Evolutionary conservation across 768 basidiomycete genomes (phyloP).

Genomic region (Boletales sp.): DNA sequence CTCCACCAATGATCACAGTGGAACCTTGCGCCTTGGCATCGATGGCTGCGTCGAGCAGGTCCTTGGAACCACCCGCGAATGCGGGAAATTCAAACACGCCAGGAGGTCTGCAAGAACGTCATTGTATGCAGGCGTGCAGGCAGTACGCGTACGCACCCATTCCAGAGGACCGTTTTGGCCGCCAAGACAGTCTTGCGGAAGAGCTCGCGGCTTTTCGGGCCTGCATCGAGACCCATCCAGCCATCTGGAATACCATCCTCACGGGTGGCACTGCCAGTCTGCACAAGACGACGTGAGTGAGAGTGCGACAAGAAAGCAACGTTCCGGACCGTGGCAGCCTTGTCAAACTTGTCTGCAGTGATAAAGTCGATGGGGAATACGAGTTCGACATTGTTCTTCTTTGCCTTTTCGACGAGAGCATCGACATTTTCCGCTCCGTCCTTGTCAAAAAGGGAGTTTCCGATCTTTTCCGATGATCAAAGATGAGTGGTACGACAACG

Average conservation of each 20-base stretch:
- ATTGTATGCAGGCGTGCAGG: background rate
- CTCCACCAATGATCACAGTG: conserved; percentile 93
- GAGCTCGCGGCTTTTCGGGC: conserved; percentile 75
- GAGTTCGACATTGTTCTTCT: conserved; percentile 86
- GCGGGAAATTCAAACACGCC: conserved; percentile 97
- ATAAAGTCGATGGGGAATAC: conserved; percentile 96
- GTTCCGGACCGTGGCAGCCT: conserved; percentile 70
- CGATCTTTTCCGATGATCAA: conserved; percentile 52
- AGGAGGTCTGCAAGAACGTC: conserved; percentile 61
- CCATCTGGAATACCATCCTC: conserved; percentile 84
- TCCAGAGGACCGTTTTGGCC: conserved; percentile 97
- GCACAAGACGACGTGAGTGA: conserved; percentile 5
- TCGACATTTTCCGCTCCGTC: conserved; percentile 85
- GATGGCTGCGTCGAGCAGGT: conserved; percentile 80
- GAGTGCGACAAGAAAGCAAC: background rate
- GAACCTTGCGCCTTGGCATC: conserved; percentile 84
- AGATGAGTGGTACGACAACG: background rate
- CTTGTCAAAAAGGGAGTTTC: conserved; percentile 89
- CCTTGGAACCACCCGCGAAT: conserved; percentile 82
- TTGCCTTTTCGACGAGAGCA: conserved; percentile 85
- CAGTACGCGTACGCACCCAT: conserved; percentile 60
- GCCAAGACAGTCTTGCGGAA: conserved; percentile 79
- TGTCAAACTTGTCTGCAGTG: conserved; percentile 93
- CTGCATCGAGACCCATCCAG: conserved; percentile 95
- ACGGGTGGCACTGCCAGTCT: conserved; percentile 79